These are phyloP conservation scores for Clarireedia paspali DNA, from an alignment of 2,329 filamentous ascomycete species.

Conservation along the genomic window DNA sequence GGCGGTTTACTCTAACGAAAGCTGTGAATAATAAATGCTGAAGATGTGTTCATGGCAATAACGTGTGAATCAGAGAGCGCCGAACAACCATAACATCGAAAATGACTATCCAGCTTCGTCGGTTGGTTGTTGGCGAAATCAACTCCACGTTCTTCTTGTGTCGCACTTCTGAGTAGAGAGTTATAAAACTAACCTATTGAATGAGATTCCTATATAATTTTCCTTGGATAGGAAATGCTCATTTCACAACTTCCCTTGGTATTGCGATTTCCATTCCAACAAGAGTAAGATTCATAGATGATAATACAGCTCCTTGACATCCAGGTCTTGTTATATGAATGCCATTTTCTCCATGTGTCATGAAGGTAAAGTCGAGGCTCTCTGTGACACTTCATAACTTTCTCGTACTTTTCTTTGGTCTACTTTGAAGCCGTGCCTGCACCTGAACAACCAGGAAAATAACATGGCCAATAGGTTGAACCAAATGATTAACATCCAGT, in stretches of 20 bases:
- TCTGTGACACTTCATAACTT: conserved; percentile 6
- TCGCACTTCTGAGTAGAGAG: too few relatives aligned
- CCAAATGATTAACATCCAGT: conserved; percentile 14
- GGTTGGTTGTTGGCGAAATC: too few relatives aligned
- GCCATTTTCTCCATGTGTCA: background rate
- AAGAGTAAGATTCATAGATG: background rate
- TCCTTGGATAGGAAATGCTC: background rate
- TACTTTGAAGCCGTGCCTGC: conserved; percentile 15
- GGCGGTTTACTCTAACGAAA: too few relatives aligned
- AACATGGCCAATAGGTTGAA: conserved; percentile 15
- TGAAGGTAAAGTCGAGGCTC: background rate
- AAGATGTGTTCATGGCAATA: too few relatives aligned
- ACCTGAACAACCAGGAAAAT: conserved; percentile 19
- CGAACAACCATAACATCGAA: too few relatives aligned
- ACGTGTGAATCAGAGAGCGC: too few relatives aligned
- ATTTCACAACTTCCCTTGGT: background rate
- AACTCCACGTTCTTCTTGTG: too few relatives aligned
- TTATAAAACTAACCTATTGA: too few relatives aligned
- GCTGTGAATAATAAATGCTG: too few relatives aligned
- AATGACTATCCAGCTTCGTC: too few relatives aligned
- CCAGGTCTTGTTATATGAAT: background rate
- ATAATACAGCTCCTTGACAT: background rate
- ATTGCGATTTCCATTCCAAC: background rate
- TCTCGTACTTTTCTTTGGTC: conserved; percentile 10
- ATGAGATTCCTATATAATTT: background rate